These are phyloP conservation scores for Tolypocladium capitatum DNA, from an alignment of 2,329 filamentous ascomycete species.

Conservation along the genomic window DNA sequence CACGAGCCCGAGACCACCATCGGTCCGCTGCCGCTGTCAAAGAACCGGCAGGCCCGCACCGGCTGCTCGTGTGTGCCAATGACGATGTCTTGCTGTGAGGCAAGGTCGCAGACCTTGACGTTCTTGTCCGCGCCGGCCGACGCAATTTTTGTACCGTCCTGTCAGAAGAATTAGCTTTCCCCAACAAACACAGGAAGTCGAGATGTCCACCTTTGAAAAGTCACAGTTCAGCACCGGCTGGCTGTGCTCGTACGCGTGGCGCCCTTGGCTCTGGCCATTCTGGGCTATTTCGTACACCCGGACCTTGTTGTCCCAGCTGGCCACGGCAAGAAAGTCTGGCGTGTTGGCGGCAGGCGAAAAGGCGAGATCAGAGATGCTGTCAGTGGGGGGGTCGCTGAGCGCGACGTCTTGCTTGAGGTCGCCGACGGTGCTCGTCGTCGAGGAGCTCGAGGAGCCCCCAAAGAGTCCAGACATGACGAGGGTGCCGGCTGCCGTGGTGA, in stretches of 20 bases:
- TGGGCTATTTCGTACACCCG: constrained; percentile 84
- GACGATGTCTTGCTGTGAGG: constrained; percentile 51
- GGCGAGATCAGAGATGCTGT: constrained; percentile 75
- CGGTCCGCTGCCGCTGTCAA: constrained; percentile 56
- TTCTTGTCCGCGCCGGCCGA: constrained; percentile 86
- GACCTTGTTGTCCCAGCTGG: constrained; percentile 97
- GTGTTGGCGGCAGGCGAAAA: constrained; percentile 54
- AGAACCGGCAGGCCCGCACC: constrained; percentile 66
- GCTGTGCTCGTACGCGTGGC: constrained; percentile 75
- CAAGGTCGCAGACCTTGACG: constrained; percentile 76
- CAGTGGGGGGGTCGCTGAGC: constrained; percentile 65
- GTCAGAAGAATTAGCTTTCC: neutral
- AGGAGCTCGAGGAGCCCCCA: constrained; percentile 35
- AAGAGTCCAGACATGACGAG: constrained; percentile 52
- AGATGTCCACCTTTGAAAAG: constrained; percentile 65
- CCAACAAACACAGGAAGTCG: too few species aligned
- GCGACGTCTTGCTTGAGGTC: constrained; percentile 84
- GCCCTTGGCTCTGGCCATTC: constrained; percentile 68
- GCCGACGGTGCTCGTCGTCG: constrained; percentile 62
- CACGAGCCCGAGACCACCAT: constrained; percentile 88
- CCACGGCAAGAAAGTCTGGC: constrained; percentile 69
- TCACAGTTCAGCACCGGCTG: constrained; percentile 72
- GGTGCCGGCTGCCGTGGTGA: constrained; percentile 2
- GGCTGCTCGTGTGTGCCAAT: constrained; percentile 77
- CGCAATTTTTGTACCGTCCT: constrained; percentile 86